A percentile compares a stretch with the other conserved stretches of the same genome.
These are phyloP conservation scores for Aquilaria yunnanensis DNA, from an alignment of 345 rosid species.

Conservation along the genomic window DNA sequence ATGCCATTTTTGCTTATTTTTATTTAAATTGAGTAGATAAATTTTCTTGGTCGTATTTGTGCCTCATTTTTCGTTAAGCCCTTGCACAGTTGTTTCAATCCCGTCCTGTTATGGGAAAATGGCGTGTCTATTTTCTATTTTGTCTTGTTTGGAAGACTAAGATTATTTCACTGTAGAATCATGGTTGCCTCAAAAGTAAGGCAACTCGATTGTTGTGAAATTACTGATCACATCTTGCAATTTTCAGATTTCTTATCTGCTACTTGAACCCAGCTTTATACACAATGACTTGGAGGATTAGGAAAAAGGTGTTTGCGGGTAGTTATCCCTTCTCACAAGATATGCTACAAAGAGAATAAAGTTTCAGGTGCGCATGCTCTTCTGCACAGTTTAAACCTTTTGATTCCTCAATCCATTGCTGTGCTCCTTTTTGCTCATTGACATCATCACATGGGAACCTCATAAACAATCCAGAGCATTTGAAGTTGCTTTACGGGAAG, in stretches of 20 bases:
- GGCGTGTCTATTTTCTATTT: too few relatives aligned
- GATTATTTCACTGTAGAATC: too few relatives aligned
- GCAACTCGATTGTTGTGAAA: too few relatives aligned
- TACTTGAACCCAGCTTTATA: neutral
- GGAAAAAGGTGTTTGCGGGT: neutral
- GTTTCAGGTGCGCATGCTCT: conserved; percentile 14
- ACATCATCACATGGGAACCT: conserved; percentile 13
- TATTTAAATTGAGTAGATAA: too few relatives aligned
- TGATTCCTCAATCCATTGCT: neutral
- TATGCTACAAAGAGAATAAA: conserved; percentile 8
- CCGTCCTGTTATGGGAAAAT: too few relatives aligned
- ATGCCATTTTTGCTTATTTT: too few relatives aligned
- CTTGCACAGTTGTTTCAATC: too few relatives aligned
- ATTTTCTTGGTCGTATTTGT: too few relatives aligned
- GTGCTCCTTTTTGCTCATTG: conserved; percentile 1
- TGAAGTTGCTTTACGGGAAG: conserved; percentile 11
- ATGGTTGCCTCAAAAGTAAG: too few relatives aligned
- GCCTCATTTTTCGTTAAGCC: too few relatives aligned
- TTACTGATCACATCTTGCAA: too few relatives aligned
- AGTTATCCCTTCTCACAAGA: neutral
- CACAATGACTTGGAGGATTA: neutral
- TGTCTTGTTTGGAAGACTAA: too few relatives aligned
- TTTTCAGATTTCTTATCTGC: neutral
- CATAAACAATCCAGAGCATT: conserved; percentile 16
- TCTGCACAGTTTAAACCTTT: conserved; percentile 4